Base-by-base conservation (phyloP, 345 rosid species). In the Durio zibethinus region DNA sequence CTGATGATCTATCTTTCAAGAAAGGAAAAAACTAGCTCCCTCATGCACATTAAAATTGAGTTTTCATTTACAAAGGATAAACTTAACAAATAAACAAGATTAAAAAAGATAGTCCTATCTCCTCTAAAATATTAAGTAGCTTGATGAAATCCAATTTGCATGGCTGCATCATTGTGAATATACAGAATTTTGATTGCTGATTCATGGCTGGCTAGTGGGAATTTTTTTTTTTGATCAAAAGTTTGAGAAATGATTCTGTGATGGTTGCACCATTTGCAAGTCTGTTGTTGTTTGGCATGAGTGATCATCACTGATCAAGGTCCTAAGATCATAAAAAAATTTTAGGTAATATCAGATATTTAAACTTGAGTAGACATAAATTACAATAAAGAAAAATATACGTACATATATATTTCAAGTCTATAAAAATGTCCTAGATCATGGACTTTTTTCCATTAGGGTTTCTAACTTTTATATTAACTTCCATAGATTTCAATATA, bases 221-320 rank as follows among this genome's bases (percentile, higher is more conserved):
- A 63, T 62, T 21, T 42, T 61, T 29, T 61, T 29, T 72, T n/a
- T 50, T 12, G 1, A 77, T 88, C 83, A 90, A 80, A 86, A 92
- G 88, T 82, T 90, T 78, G 91, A 16, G 88, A 92, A 93, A 76
- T 92, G 97, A 81, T 89, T 87, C 40, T 89, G 92, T 33, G 92
- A 76, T 42, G 86, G 69, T 75, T 93, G 99, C 83, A 91, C 85
- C 87, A 92, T 92, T 70, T 91, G 98, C 80, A 93, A 70, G 75
- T 93, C 97, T 27, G 94, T 83, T 4, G 89, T 83, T 45, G 91
- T 92, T 80, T 96, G 99, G 86, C 97, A 88, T 20, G 98, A 89
- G 59, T 87, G 88, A 20, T 93, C 98, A 20, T 93, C 97, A 50
- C 90, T 81, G 21, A 93, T 83, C 88, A 92, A 48, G 14, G 59